phyloP scores from a whole-genome alignment of 441 rosid genomes.

The Erysimum cheiri region DNA sequence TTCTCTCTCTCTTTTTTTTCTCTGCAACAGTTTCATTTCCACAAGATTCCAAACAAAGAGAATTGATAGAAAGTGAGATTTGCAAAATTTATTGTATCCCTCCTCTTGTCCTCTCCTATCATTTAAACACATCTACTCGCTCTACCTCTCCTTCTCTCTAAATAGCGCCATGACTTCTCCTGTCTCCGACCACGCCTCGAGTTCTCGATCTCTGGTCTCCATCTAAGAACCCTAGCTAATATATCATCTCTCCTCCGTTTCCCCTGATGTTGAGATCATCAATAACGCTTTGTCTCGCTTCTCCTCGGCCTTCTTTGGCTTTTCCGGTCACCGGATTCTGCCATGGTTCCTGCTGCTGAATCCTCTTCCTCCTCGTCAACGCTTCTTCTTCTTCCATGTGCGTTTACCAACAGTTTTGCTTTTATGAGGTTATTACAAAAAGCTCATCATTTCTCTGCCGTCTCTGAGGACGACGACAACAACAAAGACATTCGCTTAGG shows the following conservation, averaged over 20 bases:
- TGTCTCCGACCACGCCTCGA: constrained; percentile 38
- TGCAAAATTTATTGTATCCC: constrained; percentile 54
- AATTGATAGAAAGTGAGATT: constrained; percentile 89
- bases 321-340: constrained; percentile 53
- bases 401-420: constrained; percentile 37
- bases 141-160: not conserved
- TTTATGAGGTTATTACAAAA: constrained; percentile 48
- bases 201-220: constrained; percentile 43
- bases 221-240: constrained; percentile 32
- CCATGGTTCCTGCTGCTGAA: constrained; percentile 75
- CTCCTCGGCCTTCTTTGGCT: constrained; percentile 42
- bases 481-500: constrained; percentile 50
- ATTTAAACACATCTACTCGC: constrained; percentile 15
- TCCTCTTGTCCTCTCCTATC: constrained; percentile 49
- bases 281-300: constrained; percentile 23
- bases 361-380: constrained; percentile 37
- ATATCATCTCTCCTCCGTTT: constrained; percentile 16
- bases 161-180: constrained; percentile 34
- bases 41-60: constrained; percentile 88
- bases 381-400: constrained; percentile 41
- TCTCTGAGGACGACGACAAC: constrained; percentile 38
- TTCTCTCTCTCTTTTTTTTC: constrained; percentile 26
- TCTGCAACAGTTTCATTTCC: constrained; percentile 66
- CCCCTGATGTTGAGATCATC: constrained; percentile 47
- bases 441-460: constrained; percentile 39